Conservation (phyloP, 2,329 filamentous ascomycete genomes). For the Aureobasidium vineae region DNA sequence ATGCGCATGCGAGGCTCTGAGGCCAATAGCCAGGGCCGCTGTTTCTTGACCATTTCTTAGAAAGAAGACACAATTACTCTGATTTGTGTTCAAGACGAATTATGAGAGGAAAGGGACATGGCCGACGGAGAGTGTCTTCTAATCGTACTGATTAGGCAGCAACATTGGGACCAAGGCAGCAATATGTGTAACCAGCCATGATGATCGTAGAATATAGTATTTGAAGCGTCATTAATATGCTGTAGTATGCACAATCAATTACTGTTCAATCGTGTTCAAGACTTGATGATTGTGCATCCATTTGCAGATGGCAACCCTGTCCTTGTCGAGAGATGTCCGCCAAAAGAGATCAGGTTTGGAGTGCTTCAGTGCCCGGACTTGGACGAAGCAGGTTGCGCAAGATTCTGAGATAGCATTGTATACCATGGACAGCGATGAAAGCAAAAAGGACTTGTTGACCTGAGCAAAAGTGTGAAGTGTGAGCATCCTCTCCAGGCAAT, state of each 20-base stretch:
- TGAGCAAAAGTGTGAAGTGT: not conserved
- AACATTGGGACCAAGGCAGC: not conserved
- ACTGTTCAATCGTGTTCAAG: too few relatives aligned
- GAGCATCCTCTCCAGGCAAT: not conserved
- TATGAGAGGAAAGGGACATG: not conserved
- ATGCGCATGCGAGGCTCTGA: constrained; percentile 7
- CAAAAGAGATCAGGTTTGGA: too few relatives aligned
- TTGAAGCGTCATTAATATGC: not conserved
- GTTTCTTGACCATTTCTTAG: not conserved
- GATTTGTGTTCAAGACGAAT: too few relatives aligned
- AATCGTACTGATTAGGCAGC: not conserved
- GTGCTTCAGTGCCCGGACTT: not conserved
- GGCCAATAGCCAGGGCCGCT: not conserved
- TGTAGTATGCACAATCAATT: too few relatives aligned
- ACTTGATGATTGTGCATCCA: not conserved
- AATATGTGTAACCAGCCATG: not conserved
- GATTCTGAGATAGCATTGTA: not conserved
- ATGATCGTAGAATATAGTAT: not conserved
- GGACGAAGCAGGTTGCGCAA: not conserved
- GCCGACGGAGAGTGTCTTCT: too few relatives aligned
- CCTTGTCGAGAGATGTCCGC: not conserved
- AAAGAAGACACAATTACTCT: not conserved
- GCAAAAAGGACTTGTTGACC: not conserved
- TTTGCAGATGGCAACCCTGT: not conserved
- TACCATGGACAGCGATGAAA: not conserved